Percentiles rank a stretch among this genome's conserved stretches.
Conservation (phyloP, 108 stramenopile species). For the Epipyxis sp. region DNA sequence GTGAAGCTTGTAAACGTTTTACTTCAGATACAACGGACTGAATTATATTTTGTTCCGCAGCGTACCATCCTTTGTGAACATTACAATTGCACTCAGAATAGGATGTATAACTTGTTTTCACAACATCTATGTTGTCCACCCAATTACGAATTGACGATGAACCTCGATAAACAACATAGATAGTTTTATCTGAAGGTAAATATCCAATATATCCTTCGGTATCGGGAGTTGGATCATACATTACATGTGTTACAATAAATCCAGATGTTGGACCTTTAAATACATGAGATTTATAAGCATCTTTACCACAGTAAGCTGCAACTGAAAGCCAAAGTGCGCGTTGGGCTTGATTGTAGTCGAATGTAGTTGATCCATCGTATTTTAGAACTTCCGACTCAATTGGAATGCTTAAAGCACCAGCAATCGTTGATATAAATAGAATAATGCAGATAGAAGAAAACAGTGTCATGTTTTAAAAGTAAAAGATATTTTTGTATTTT, state of each 20-base stretch:
- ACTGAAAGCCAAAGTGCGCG: neutral
- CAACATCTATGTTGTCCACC: conserved; percentile 24
- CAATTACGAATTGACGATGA: conserved; percentile 14
- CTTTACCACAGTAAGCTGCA: conserved; percentile 21
- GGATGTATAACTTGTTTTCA: conserved; percentile 9
- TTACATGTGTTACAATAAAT: neutral
- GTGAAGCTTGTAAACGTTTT: neutral
- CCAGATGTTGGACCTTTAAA: conserved; percentile 20
- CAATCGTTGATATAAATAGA: too few relatives aligned
- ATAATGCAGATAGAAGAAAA: too few relatives aligned
- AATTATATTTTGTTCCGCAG: conserved; percentile 1
- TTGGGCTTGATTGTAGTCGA: neutral
- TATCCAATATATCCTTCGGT: conserved; percentile 4
- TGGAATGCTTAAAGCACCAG: too few relatives aligned
- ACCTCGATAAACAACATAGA: conserved; percentile 20
- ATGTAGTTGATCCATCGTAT: neutral
- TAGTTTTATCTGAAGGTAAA: neutral
- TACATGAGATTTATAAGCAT: neutral
- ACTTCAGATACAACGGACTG: neutral
- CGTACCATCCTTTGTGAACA: conserved; percentile 31
- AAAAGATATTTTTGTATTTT: too few relatives aligned
- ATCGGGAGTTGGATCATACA: neutral
- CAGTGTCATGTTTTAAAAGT: too few relatives aligned
- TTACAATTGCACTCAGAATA: conserved; percentile 7
- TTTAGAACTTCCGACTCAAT: too few relatives aligned